These are phyloP conservation scores for Volutella citrinella DNA, from an alignment of 2,329 filamentous ascomycete genomes.

Conservation along the genomic window DNA sequence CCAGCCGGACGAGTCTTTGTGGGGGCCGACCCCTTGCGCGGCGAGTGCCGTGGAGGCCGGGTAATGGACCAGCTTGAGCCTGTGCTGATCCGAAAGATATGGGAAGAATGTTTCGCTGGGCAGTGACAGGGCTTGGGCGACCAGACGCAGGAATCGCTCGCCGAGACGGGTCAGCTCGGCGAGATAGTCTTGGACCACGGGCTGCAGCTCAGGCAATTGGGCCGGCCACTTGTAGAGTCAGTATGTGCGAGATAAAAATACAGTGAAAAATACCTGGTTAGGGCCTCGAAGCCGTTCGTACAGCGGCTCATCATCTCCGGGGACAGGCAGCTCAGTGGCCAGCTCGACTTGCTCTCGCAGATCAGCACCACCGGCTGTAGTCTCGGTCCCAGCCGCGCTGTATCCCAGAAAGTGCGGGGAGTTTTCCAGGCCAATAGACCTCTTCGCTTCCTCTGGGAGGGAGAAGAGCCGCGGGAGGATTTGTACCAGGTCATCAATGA, in stretches of 20 bases:
- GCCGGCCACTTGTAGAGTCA: constrained; percentile 38
- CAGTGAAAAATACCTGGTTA: constrained; percentile 41
- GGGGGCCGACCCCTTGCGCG: constrained; percentile 56
- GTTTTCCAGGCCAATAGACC: constrained; percentile 41
- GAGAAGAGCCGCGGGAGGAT: constrained; percentile 43
- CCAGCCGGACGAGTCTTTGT: constrained; percentile 63
- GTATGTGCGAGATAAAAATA: constrained; percentile 14
- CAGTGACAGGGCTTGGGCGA: constrained; percentile 53
- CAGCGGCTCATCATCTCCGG: constrained; percentile 32
- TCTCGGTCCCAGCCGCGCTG: constrained; percentile 52
- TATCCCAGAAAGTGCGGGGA: constrained; percentile 62
- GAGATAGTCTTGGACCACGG: constrained; percentile 47
- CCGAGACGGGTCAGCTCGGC: constrained; percentile 47
- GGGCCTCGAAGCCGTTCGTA: constrained; percentile 45
- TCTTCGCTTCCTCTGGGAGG: constrained; percentile 36
- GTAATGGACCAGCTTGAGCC: constrained; percentile 57
- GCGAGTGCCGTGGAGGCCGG: constrained; percentile 27
- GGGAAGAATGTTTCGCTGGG: constrained; percentile 45
- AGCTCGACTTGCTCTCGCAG: constrained; percentile 59
- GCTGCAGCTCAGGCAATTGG: constrained; percentile 30
- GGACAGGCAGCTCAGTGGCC: constrained; percentile 49
- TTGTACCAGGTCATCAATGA: constrained; percentile 35
- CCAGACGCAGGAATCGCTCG: constrained; percentile 52
- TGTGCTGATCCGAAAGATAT: constrained; percentile 55
- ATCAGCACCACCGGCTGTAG: constrained; percentile 50